Base-by-base conservation (phyloP, 2,329 filamentous ascomycete species). In the Alternaria incomplexa region DNA sequence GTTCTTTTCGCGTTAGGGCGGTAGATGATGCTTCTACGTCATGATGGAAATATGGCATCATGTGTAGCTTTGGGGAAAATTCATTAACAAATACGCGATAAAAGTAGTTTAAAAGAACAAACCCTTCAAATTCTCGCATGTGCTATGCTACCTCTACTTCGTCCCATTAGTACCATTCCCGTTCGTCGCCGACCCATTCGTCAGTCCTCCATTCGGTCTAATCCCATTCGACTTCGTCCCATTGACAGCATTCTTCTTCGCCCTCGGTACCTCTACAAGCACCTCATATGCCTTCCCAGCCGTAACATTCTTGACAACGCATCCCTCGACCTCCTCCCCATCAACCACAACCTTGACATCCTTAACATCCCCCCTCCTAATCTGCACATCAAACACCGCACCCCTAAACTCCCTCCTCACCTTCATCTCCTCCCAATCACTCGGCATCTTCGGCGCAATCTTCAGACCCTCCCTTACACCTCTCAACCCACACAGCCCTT, bases 401-500 rank as follows among this genome's bases (percentile, higher is more conserved):
- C 83, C 85, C 13, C 86, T 81, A 73, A 88, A 88, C 45, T 76
- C 51, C 15, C 86, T 81, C 15, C 74, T 82, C 17, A 83, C 84
- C 59, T 81, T 82, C 67, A 86, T 83, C 10, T 73, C 76, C 25
- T 83, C 72, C 86, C 86, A 88, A 9, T 69, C 71, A 22, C 80
- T 82, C 9, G 86, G 86, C 64, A 88, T 74, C 73, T 86, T 84
- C 1, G 86, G 86, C 2, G 79, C 75, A 26, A 88, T 77, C 9
- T 67, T 67, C 54, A 88, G 69, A 0, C 85, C 86, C 2, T 83
- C 74, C 1, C 75, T 75, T 11, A 85, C 84, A 25, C 86, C 86
- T 11, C 81, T 80, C 40, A 88, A 75, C 0, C 86, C 86, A 63
- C 85, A 87, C 6, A 88, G 73, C 0, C 85, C 85, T 72, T 88